Evolutionary conservation across 2,329 filamentous ascomycete genomes (phyloP).

Genomic region (Fusarium acutatum): DNA sequence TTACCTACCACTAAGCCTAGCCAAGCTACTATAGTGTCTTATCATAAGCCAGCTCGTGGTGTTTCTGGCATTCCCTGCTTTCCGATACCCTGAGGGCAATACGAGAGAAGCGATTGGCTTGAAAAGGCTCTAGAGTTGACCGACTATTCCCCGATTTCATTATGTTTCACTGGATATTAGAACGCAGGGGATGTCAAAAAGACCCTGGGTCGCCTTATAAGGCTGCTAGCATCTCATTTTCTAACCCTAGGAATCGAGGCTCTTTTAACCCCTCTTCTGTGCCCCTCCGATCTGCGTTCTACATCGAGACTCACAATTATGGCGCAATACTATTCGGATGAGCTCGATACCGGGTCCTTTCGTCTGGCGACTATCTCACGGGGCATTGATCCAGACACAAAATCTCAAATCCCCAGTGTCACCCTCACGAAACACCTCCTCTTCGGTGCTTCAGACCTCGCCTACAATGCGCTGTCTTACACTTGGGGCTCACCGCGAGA

Average conservation of each 20-base stretch:
- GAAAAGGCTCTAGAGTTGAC: background rate
- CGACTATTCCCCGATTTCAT: background rate
- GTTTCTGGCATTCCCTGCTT: background rate
- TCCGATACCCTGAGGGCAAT: background rate
- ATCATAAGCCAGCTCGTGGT: background rate
- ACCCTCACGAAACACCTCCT: background rate
- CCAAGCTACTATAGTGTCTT: background rate
- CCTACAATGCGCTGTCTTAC: constrained; percentile 3
- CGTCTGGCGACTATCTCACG: background rate
- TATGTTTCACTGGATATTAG: too few species aligned
- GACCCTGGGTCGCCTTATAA: background rate
- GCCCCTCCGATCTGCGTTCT: background rate
- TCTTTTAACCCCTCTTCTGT: background rate
- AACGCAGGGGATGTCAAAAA: background rate
- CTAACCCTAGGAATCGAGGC: background rate
- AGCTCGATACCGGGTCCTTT: background rate
- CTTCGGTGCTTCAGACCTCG: background rate
- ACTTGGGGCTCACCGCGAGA: background rate
- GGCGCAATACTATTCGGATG: background rate
- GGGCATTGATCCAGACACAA: accelerated
- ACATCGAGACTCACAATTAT: background rate
- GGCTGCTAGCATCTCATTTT: background rate
- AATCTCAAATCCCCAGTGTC: background rate
- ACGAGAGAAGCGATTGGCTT: background rate
- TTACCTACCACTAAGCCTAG: background rate